Base-by-base conservation (phyloP, 805 yeast species). In the Candida xiaguanensis region DNA sequence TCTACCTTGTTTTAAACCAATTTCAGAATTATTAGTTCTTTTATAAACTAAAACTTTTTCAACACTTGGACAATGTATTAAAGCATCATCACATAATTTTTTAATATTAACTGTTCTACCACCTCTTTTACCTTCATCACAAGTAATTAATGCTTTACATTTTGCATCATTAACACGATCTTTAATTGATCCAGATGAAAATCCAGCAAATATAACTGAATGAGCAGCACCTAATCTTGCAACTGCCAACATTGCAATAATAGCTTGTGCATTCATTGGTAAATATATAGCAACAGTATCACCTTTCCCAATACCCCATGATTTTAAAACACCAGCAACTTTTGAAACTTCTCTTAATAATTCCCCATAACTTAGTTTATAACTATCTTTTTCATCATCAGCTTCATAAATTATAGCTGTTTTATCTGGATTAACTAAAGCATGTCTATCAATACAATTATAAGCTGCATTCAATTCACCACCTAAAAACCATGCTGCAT, bases 121-220 rank as follows among this genome's bases (percentile, higher is more conserved):
- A 53, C 93, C 95, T 66, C 95, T 76, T 59, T 77, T 77, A 45
- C 86, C 82, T 63, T 85, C 93, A 66, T 85, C 93, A 45, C 87
- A 74, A 44, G 95, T 85, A 57, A 85, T 77, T 43, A 85, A 82
- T 30, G 82, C 75, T 55, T 75, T 80, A 31, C 87, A 82, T 50
- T 74, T 64, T 27, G 90, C 93, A 54, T 83, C 86, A 48, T 70
- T 72, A 55, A 83, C 79, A 50, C 91, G 74, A 61, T 83, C 91
- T 44, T 77, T 70, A 46, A 83, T 67, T 8, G 88, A 81, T 42
- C 82, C 82, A 28, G 87, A 74, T 7, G 85, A 77, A 62, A 85
- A 85, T 5, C 95, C 95, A 20, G 95, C 95, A 67, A 85, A 85
- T 23, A 85, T 82, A 26, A 85, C 93, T 2, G 91, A 82, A 61